Evolutionary conservation across 2,329 filamentous ascomycete species (phyloP).

Genomic region (Metarhizium rileyi): DNA sequence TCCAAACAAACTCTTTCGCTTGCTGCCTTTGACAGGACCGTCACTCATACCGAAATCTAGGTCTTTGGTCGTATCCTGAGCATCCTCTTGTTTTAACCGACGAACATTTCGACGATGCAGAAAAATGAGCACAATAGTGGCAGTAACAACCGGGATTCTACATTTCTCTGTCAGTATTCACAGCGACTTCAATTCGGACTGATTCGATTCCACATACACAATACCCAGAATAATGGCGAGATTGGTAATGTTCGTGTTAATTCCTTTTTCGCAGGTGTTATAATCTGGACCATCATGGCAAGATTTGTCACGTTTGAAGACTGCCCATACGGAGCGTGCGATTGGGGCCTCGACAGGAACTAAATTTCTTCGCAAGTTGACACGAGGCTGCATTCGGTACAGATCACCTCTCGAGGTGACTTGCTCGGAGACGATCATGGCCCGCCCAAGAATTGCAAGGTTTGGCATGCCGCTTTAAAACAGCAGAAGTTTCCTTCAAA

Average conservation of each 20-base stretch:
- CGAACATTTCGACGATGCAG: constrained; percentile 71
- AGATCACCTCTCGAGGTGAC: constrained; percentile 9
- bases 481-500: not conserved
- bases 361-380: constrained; percentile 15
- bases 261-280: constrained; percentile 51
- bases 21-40: constrained; percentile 28
- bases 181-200: not conserved
- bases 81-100: constrained; percentile 67
- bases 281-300: constrained; percentile 10
- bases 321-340: constrained; percentile 9
- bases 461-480: constrained; percentile 4
- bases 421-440: constrained; percentile 8
- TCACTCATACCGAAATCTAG: constrained; percentile 82
- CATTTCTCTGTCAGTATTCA: constrained; percentile 1
- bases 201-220: constrained; percentile 45
- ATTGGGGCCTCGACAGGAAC: not conserved
- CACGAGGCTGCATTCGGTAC: constrained; percentile 17
- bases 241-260: constrained; percentile 43
- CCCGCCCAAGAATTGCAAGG: not conserved
- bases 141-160: constrained; percentile 67
- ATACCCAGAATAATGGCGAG: constrained; percentile 60
- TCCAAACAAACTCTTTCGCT: constrained; percentile 32
- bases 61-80: constrained; percentile 77
- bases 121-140: constrained; percentile 58
- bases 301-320: constrained; percentile 3